Conservation (phyloP, 768 basidiomycete genomes). For the Podaxis carcinomalis region DNA sequence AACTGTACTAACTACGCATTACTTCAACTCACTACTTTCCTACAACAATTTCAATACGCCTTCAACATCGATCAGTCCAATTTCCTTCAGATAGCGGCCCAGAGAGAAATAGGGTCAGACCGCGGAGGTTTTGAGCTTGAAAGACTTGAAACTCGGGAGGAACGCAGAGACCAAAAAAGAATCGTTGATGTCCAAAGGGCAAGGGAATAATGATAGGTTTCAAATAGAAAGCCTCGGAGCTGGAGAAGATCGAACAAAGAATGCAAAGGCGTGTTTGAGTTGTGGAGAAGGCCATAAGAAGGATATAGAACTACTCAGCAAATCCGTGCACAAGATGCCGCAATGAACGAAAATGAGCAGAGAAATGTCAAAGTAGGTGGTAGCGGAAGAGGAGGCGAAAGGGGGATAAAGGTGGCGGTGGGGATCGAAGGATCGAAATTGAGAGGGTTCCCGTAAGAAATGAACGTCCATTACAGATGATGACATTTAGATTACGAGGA, state of each 20-base stretch:
- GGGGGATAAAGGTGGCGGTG: not conserved
- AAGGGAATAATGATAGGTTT: conserved; percentile 13
- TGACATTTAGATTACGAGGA: conserved; percentile 10
- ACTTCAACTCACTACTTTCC: not conserved
- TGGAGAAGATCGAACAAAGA: not conserved
- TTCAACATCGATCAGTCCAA: not conserved
- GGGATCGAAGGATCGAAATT: conserved; percentile 7
- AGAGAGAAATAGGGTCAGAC: not conserved
- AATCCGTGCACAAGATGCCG: not conserved
- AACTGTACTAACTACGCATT: conserved; percentile 4
- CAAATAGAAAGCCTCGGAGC: not conserved
- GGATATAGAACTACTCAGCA: not conserved
- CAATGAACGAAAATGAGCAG: not conserved
- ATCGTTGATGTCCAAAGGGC: not conserved
- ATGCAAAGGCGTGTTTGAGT: not conserved
- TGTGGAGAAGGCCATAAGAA: not conserved
- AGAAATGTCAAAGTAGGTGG: not conserved
- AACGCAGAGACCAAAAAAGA: not conserved
- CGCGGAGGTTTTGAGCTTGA: not conserved
- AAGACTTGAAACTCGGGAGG: not conserved
- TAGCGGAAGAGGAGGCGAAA: not conserved
- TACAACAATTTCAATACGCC: conserved; percentile 5
- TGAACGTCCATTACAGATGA: conserved; percentile 12
- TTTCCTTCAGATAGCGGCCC: not conserved
- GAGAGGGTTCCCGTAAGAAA: conserved; percentile 1